phyloP scores from a whole-genome alignment of 2,329 filamentous ascomycete genomes.

The Fusarium oligoseptatum region DNA sequence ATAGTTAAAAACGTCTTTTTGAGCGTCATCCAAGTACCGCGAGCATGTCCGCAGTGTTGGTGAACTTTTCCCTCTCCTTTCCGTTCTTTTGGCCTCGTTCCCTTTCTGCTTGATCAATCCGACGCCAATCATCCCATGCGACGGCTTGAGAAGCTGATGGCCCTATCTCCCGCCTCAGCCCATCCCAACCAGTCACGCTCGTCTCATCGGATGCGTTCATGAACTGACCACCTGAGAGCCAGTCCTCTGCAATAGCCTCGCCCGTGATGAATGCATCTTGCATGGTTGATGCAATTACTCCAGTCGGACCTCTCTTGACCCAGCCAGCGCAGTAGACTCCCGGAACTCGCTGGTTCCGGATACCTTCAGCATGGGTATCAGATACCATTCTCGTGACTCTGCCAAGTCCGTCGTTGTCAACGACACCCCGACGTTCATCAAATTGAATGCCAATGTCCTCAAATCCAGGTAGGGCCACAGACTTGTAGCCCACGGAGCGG shows the following conservation, averaged over 20 bases:
- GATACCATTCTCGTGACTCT: constrained; percentile 67
- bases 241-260: constrained; percentile 86
- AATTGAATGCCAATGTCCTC: constrained; percentile 82
- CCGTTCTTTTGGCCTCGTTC: constrained; percentile 74
- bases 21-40: constrained; percentile 57
- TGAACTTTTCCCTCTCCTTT: constrained; percentile 83
- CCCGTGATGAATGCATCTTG: constrained; percentile 91
- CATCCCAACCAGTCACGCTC: constrained; percentile 77
- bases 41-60: constrained; percentile 69
- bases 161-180: constrained; percentile 70
- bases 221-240: constrained; percentile 63
- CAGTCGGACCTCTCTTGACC: constrained; percentile 95
- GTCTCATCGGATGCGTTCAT: constrained; percentile 42
- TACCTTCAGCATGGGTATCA: constrained; percentile 45
- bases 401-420: constrained; percentile 85
- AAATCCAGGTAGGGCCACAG: constrained; percentile 81
- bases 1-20: constrained; percentile 39
- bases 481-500: constrained; percentile 95
- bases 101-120: constrained; percentile 84
- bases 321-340: constrained; percentile 95
- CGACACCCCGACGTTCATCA: constrained; percentile 78
- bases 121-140: constrained; percentile 86
- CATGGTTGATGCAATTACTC: constrained; percentile 97
- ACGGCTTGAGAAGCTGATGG: constrained; percentile 72
- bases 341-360: constrained; percentile 61